Evolutionary conservation across 2,329 filamentous ascomycete species (phyloP), one percentile per base, ranked within the genome.

Genomic region (Stemphylium lycopersici): DNA sequence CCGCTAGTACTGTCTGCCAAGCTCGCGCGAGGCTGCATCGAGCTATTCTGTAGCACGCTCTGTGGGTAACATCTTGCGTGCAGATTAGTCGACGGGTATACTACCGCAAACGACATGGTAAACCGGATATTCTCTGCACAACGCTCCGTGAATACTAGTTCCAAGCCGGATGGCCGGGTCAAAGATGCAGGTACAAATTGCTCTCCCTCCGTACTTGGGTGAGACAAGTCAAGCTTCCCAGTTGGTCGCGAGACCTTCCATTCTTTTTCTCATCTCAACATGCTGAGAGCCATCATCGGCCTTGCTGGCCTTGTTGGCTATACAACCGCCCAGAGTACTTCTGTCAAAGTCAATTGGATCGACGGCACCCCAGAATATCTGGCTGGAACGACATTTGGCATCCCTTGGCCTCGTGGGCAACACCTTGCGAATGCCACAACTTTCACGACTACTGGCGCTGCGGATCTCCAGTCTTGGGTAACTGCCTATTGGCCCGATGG

Each of bases 401-500:
- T 79, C 6, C 76, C 74, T 12, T 78, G 75, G 69, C 66, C 68
- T 22, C 66, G 65, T 3, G 77, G 75, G 13, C 71, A 74, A 46
- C 70, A 77, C 22, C 66, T 67, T 39, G 69, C 74, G 12, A 71
- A 75, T 34, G 59, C 61, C 42, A 78, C 77, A 15, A 69, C 57
- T 26, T 77, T 67, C 58, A 67, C 52, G 31, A 57, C 61, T 44
- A 74, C 65, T 1, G 68, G 69, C 2, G 70, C 65, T 18, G 58
- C 47, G 6, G 55, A 67, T 12, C 66, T 83, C 6, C 79, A 86
- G 55, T 83, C 83, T 0, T 86, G 84, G 84, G 73, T 79, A 3
- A 86, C 81, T 0, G 83, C 80, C 0, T 84, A 83, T 65, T 87
- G 84, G 84, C 77, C 80, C 1, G 84, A 87, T 69, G 82, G 81